phyloP scores from a whole-genome alignment of 345 rosid genomes.

The Turnera subulata region DNA sequence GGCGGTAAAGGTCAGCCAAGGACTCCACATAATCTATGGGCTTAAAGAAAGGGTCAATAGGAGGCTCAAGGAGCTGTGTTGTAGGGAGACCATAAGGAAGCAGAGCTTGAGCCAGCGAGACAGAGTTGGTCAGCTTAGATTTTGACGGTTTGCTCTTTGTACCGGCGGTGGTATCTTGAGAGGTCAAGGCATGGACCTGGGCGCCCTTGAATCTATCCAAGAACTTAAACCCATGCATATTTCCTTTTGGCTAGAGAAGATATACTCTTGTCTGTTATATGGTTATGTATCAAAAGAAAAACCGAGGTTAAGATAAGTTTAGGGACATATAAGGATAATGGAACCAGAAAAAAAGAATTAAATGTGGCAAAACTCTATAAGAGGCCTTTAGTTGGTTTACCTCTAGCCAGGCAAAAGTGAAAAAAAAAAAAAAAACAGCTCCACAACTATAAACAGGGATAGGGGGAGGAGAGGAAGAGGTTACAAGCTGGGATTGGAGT shows the following conservation, averaged over 20 bases:
- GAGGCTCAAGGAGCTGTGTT: slow-evolving; percentile 63
- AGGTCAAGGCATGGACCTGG: slow-evolving; percentile 62
- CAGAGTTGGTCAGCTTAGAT: slow-evolving; percentile 36
- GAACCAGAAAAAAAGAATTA: not conserved
- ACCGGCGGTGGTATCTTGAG: slow-evolving; percentile 38
- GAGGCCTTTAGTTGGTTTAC: slow-evolving; percentile 10
- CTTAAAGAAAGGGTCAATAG: slow-evolving; percentile 61
- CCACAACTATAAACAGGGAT: not conserved
- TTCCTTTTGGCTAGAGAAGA: not conserved
- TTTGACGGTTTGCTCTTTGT: slow-evolving; percentile 43
- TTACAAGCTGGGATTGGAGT: slow-evolving; percentile 13
- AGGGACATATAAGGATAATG: not conserved
- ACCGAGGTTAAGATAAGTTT: no score
- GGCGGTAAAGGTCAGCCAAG: slow-evolving; percentile 57
- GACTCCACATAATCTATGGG: slow-evolving; percentile 59
- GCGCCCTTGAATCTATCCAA: slow-evolving; percentile 56
- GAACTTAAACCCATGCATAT: slow-evolving; percentile 54
- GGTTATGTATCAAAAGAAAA: no score
- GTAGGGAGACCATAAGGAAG: slow-evolving; percentile 65
- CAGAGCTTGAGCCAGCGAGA: slow-evolving; percentile 40
- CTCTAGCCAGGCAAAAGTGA: slow-evolving; percentile 1
- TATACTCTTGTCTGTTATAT: no score
- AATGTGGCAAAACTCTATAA: not conserved
- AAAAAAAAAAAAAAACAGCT: no score
- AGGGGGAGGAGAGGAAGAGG: not conserved